A percentile compares a stretch with the other conserved stretches of the same genome.
phyloP scores from a whole-genome alignment of 2,329 filamentous ascomycete species.

The Nothophaeocryptopus gaeumannii region DNA sequence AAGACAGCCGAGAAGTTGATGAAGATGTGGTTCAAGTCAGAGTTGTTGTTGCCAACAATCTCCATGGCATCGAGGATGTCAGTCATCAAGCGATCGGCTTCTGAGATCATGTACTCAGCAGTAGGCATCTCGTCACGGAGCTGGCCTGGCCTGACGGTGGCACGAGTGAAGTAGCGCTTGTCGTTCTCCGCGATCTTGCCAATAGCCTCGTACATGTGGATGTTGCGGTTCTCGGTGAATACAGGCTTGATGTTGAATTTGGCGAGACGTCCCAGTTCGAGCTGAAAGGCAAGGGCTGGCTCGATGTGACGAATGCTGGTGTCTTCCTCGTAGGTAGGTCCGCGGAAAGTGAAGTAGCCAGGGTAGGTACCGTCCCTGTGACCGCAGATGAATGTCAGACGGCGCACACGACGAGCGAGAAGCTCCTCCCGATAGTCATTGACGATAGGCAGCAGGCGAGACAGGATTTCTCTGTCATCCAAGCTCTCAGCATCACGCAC shows the following conservation, averaged over 20 bases:
- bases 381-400: slow-evolving; percentile 93
- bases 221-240: slow-evolving; percentile 98
- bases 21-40: slow-evolving; percentile 99
- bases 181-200: slow-evolving; percentile 94
- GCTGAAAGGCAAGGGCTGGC: slow-evolving; percentile 95
- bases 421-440: slow-evolving; percentile 81
- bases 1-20: slow-evolving; percentile 99
- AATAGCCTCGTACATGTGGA: slow-evolving; percentile 95
- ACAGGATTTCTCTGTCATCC: slow-evolving; percentile 76
- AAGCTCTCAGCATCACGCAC: slow-evolving; percentile 81
- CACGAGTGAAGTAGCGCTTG: slow-evolving; percentile 97
- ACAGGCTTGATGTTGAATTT: slow-evolving; percentile 99
- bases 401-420: slow-evolving; percentile 74
- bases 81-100: slow-evolving; percentile 93
- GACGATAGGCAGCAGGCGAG: slow-evolving; percentile 72
- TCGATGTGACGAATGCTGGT: slow-evolving; percentile 95
- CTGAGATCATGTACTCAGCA: slow-evolving; percentile 96
- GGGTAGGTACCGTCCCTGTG: slow-evolving; percentile 92
- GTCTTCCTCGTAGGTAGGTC: slow-evolving; percentile 84
- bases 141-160: slow-evolving; percentile 88
- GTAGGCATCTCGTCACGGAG: slow-evolving; percentile 96
- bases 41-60: slow-evolving; percentile 99
- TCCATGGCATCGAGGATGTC: slow-evolving; percentile 97
- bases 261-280: slow-evolving; percentile 86
- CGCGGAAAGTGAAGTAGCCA: slow-evolving; percentile 97